Conservation (phyloP, 2,329 filamentous ascomycete species). For the Didymella exigua region DNA sequence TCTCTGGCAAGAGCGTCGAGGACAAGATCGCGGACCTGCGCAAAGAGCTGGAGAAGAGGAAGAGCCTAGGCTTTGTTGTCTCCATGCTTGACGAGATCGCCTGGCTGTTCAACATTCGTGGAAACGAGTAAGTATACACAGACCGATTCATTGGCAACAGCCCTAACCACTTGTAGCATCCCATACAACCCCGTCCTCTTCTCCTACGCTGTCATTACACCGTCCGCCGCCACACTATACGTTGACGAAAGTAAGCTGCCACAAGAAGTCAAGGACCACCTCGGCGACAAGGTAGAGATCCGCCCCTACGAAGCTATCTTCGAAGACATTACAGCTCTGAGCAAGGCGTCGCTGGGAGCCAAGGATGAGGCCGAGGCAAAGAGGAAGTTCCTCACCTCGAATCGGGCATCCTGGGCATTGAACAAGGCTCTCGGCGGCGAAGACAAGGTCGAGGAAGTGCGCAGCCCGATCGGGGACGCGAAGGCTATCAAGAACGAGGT, state of each 20-base stretch:
- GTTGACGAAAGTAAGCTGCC: conserved; percentile 80
- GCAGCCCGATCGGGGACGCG: conserved; percentile 85
- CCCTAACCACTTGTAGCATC: conserved; percentile 60
- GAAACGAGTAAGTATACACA: conserved; percentile 68
- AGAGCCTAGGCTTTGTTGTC: conserved; percentile 82
- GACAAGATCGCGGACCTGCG: conserved; percentile 84
- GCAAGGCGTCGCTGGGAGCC: conserved; percentile 49
- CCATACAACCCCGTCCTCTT: conserved; percentile 99
- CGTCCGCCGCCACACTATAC: conserved; percentile 77
- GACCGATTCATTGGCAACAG: no score
- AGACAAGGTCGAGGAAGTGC: conserved; percentile 79
- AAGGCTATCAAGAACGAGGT: conserved; percentile 94
- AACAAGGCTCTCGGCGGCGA: conserved; percentile 86
- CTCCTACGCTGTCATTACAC: conserved; percentile 89
- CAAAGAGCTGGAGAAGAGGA: conserved; percentile 91
- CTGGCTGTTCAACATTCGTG: conserved; percentile 97
- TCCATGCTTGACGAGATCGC: conserved; percentile 97
- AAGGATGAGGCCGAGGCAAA: conserved; percentile 42
- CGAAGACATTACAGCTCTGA: conserved; percentile 72
- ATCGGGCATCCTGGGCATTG: conserved; percentile 89
- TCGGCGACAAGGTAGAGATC: conserved; percentile 72
- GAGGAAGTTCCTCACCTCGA: conserved; percentile 82
- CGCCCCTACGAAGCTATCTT: conserved; percentile 86
- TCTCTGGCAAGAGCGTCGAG: conserved; percentile 80
- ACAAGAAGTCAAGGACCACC: conserved; percentile 69